Percentiles rank a stretch among this genome's conserved stretches.
Conservation (phyloP, 495 filamentous ascomycete genomes). For the Amniculicola lignicola region DNA sequence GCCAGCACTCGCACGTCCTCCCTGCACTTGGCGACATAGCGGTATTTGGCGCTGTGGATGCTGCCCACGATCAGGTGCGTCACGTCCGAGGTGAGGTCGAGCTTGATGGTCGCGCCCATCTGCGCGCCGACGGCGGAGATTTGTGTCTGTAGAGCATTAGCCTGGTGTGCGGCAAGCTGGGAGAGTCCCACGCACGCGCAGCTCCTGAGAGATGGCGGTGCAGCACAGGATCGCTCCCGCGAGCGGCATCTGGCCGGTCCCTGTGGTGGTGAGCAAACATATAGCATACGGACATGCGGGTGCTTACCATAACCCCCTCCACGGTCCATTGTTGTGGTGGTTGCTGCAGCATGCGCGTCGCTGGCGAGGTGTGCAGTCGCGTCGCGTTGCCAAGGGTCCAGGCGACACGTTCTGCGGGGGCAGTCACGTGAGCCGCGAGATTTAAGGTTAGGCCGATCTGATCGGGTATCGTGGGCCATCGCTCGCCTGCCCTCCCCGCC, state of each 20-base stretch:
- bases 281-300: too few species aligned
- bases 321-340: background rate
- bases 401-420: too few species aligned
- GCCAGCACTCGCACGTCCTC: conserved; percentile 77
- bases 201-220: conserved; percentile 77
- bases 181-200: conserved; percentile 58
- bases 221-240: conserved; percentile 84
- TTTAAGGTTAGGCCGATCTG: too few species aligned
- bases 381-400: conserved; percentile 1
- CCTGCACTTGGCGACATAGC: conserved; percentile 85
- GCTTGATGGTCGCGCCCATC: conserved; percentile 82
- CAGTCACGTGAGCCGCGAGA: too few species aligned
- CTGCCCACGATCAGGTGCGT: conserved; percentile 92
- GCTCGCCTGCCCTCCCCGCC: too few species aligned
- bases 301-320: conserved; percentile 22
- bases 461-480: too few species aligned
- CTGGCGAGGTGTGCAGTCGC: background rate
- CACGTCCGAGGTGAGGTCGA: conserved; percentile 92
- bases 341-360: background rate
- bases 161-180: background rate
- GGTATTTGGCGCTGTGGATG: conserved; percentile 85
- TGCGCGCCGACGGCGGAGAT: conserved; percentile 66
- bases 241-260: conserved; percentile 54
- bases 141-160: conserved; percentile 54
- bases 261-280: conserved; percentile 28